phyloP scores from a whole-genome alignment of 2,329 filamentous ascomycete species.

The Neopestalotiopsis rosae region DNA sequence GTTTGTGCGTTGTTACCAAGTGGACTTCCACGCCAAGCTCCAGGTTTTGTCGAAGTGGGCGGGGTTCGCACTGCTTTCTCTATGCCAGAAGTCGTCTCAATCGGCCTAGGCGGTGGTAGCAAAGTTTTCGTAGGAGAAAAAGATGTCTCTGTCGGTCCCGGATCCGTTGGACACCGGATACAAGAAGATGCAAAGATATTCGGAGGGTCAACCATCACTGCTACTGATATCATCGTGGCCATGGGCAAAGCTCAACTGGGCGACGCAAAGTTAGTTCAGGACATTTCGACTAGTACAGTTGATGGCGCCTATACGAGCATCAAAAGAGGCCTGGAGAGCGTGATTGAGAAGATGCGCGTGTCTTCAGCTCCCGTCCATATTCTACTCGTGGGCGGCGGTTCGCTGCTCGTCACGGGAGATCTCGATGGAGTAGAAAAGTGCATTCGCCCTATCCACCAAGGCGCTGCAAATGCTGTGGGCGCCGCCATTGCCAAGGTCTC shows the following conservation, averaged over 20 bases:
- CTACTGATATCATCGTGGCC: constrained; percentile 6
- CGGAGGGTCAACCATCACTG: constrained; percentile 5
- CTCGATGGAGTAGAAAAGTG: background rate
- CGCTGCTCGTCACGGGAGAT: background rate
- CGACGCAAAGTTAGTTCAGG: background rate
- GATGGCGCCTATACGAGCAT: background rate
- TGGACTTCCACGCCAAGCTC: constrained; percentile 17
- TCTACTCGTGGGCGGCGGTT: constrained; percentile 11
- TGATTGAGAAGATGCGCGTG: constrained; percentile 4
- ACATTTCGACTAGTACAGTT: background rate
- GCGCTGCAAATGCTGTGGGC: constrained; percentile 11
- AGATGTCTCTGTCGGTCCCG: constrained; percentile 8
- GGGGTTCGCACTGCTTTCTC: constrained; percentile 18
- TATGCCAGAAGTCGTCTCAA: constrained; percentile 17
- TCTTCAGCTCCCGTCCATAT: constrained; percentile 9
- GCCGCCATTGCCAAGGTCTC: constrained; percentile 15
- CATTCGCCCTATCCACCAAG: constrained; percentile 4
- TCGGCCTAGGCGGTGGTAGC: constrained; percentile 11
- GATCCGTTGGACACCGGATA: background rate
- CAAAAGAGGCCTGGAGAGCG: constrained; percentile 1
- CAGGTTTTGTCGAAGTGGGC: constrained; percentile 15
- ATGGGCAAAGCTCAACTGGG: constrained; percentile 7
- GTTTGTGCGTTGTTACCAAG: constrained; percentile 9
- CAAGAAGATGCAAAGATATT: constrained; percentile 5
- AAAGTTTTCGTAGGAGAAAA: background rate